Base-by-base conservation (phyloP, 2,329 filamentous ascomycete species). In the Aspergillus pseudoterreus region DNA sequence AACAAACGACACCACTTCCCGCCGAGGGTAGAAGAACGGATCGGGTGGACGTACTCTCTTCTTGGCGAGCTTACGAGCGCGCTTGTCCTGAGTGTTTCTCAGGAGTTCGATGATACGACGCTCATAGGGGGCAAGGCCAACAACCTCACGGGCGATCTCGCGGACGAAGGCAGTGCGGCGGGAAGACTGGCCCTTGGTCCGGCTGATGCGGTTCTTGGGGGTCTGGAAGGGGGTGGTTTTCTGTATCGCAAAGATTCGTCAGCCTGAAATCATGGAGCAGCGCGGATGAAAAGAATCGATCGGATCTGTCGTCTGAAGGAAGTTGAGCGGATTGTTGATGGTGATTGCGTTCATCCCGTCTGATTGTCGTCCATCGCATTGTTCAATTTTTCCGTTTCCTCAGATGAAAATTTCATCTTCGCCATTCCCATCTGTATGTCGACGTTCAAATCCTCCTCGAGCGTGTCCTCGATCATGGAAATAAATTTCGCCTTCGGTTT, bases 51-150 rank as follows among this genome's bases (percentile, higher is more conserved):
- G 66, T 84, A 92, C 88, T 78, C 92, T 87, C 89, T 95, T 96
- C 92, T 97, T 97, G 72, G 92, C 92, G 73, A 96, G 89, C 87
- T 96, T 96, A 70, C 92, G 86, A 72, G 92, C 92, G 79, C 92
- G 90, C 90, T 97, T 97, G 81, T 99, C 94, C 83, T 95, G 95
- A 82, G 84, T 87, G 88, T 99, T 99, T 72, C 94, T 90, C 79
- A 99, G 88, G 75, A 99, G 82, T 85, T 99, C 94, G 75, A 99
- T 95, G 69, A 99, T 90, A 75, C 94, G 91, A 79, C 94, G 92
- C 87, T 99, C 94, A 78, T 99, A 94, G 71, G 90, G 90, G 67
- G 90, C 90, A 67, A 94, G 88, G 73, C 89, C 94, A 78, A 92
- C 86, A 77, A 97, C 94, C 83, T 99, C 94, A 84, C 95, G 95